Conservation (phyloP, 2,329 filamentous ascomycete species). For the Pseudofabraea citricarpa region DNA sequence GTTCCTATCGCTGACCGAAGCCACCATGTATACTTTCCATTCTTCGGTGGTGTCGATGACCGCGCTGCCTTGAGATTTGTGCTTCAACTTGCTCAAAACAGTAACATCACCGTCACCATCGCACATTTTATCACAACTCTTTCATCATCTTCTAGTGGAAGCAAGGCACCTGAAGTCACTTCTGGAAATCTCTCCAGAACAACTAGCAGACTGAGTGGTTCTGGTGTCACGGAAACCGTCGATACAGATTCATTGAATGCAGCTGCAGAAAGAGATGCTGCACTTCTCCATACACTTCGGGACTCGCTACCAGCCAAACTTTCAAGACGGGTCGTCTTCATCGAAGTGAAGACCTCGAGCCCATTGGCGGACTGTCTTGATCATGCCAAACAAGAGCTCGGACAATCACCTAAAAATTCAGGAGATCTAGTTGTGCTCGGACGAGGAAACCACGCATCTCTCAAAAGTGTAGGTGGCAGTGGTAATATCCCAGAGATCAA, state of each 20-base stretch:
- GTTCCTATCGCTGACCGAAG: conserved; percentile 60
- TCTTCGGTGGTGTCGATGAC: conserved; percentile 81
- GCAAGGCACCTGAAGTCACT: conserved; percentile 11
- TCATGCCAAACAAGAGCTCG: conserved; percentile 54
- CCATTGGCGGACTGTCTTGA: conserved; percentile 37
- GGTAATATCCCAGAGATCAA: conserved; percentile 35
- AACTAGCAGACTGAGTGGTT: neutral
- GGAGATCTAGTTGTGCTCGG: conserved; percentile 70
- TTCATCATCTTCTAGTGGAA: conserved; percentile 8
- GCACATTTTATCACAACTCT: conserved; percentile 46
- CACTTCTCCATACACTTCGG: conserved; percentile 52
- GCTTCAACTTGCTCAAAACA: conserved; percentile 77
- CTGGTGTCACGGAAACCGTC: conserved; percentile 11
- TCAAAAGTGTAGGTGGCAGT: conserved; percentile 15
- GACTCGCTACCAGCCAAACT: conserved; percentile 49
- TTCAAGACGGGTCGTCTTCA: conserved; percentile 52
- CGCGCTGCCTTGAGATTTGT: conserved; percentile 73
- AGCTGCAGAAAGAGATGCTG: conserved; percentile 25
- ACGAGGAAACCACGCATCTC: conserved; percentile 23
- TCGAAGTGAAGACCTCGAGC: conserved; percentile 37
- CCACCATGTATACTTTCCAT: conserved; percentile 84
- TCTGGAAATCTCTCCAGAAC: neutral
- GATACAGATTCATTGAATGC: conserved; percentile 18
- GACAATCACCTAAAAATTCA: conserved; percentile 56
- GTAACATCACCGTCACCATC: conserved; percentile 73